Evolutionary conservation across 1,284 basidiomycete species (phyloP), one percentile per base, ranked within the genome.

Genomic region (Ganoderma lingzhi): DNA sequence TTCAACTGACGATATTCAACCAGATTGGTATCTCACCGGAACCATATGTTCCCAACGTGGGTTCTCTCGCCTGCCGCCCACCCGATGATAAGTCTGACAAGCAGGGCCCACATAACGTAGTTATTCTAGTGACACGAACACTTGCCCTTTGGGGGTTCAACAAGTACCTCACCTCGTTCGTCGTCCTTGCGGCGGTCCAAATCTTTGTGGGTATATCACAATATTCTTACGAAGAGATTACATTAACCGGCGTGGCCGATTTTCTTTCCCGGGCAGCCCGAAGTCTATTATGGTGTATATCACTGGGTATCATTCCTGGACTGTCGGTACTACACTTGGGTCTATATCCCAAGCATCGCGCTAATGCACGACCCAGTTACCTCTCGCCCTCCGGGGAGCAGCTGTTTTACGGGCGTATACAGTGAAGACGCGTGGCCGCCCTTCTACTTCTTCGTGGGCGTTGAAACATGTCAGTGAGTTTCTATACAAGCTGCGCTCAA

Each of bases 101-200:
- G 14, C 37, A 10, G 39, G 4, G 12, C 2, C 6, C 19, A 14
- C 32, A 6, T 6, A 39, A n/a, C 28, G 35, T 28, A 60, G 59
- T 37, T 10, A 60, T 60, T 19, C 23, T 60, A 6, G 14, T 60
- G 30, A 42, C n/a, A 8, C 19, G 59, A 60, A 60, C 59, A 4
- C 35, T 60, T 37, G 59, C 59, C 6, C 41, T 60, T 6, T 60
- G 59, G 59, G 37, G 41, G 9, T 60, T 60, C 59, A 41, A 60
- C 39, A 60, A 60, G 37, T 42, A 37, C 28, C 14, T 42, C 1
- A 37, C 59, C n/a, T 17, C 8, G 2, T 60, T 60, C n/a, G 8
- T 60, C 35, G 8, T 37, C 35, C 30, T 60, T 42, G 41, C 41
- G 12, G 37, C 35, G 9, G 1, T 60, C 37, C 35, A 60, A 60